Base-by-base conservation (phyloP, 352 stramenopile genomes). In the Elongisporangium senticosum region DNA sequence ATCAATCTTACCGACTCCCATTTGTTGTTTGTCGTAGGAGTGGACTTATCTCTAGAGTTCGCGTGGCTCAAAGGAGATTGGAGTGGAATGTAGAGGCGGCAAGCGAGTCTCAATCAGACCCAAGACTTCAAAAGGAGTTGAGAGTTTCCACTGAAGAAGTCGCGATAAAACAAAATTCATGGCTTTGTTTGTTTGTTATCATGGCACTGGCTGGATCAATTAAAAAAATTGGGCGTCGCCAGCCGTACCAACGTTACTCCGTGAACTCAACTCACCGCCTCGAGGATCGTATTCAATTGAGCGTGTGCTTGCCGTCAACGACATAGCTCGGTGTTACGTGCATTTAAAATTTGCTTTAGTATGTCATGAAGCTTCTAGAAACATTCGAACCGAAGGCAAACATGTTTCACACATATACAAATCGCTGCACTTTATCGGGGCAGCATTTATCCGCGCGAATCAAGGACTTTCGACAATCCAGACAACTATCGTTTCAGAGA, bases 381-480 rank as follows among this genome's bases (percentile, higher is more conserved):
- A 48, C 1, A 76, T 74, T 49, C 67, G 62, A 51, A 43, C 51
- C 3, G 56, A 70, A 22, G 76, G 54, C 56, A 48, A 68, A 15
- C 59, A 59, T 13, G 22, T 63, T 5, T 63, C 59, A n/a, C 28
- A 63, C 20, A 65, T 60, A 1, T 59, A n/a, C n/a, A n/a, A n/a
- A n/a, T n/a, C n/a, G n/a, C n/a, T n/a, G n/a, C n/a, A n/a, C n/a
- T n/a, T 17, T 0, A 20, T 63, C 4, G 24, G 62, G 2, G 52
- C 64, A 11, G 51, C 53, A 2, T 55, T 68, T 23, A 52, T 57
- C 15, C 40, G 74, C 17, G 23, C 53, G 4, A 33, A 53, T 13
- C 28, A 54, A 1, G 59, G 56, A 8, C 52, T 67, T 0, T 58
- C 67, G 1, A 49, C 55, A 13, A 1, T 13, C n/a, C 51, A 49